Evolutionary conservation across 371 early-diverging fungal genomes (phyloP).

Genomic region (Haplosporangium sp.): DNA sequence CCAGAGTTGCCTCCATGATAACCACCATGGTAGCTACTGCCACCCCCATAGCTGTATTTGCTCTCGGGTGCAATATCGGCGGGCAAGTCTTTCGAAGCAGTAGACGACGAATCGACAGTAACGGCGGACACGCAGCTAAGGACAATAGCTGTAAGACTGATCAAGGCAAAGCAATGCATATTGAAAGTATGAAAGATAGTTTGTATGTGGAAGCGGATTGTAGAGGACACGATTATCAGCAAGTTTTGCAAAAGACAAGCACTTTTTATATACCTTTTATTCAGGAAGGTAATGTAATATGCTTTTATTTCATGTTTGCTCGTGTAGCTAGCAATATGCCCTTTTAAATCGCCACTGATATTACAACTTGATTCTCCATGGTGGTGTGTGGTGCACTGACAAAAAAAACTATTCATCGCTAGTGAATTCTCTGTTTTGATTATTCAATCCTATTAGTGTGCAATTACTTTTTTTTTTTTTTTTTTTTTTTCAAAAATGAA

Average conservation of each 20-base stretch:
- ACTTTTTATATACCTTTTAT: background rate
- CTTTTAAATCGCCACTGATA: too few species aligned
- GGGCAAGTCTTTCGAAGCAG: background rate
- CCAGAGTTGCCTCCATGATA: background rate
- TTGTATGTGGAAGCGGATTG: background rate
- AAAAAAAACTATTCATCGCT: too few species aligned
- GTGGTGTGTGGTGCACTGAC: too few species aligned
- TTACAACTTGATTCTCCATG: too few species aligned
- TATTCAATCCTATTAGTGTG: too few species aligned
- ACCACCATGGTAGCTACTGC: background rate
- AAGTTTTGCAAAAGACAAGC: too few species aligned
- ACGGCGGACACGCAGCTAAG: constrained; percentile 7
- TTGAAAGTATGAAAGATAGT: background rate
- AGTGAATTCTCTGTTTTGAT: too few species aligned
- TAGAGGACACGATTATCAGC: too few species aligned
- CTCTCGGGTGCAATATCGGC: too few species aligned
- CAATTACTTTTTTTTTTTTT: too few species aligned
- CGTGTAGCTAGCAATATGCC: background rate
- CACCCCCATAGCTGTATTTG: constrained; percentile 1
- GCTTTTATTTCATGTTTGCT: background rate
- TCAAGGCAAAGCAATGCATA: constrained; percentile 13
- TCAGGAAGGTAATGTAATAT: background rate
- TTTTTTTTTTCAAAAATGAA: too few species aligned
- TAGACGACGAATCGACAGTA: background rate
- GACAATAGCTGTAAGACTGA: constrained; percentile 18